phyloP scores from a whole-genome alignment of 2,329 filamentous ascomycete genomes.

The Alternaria viburni region DNA sequence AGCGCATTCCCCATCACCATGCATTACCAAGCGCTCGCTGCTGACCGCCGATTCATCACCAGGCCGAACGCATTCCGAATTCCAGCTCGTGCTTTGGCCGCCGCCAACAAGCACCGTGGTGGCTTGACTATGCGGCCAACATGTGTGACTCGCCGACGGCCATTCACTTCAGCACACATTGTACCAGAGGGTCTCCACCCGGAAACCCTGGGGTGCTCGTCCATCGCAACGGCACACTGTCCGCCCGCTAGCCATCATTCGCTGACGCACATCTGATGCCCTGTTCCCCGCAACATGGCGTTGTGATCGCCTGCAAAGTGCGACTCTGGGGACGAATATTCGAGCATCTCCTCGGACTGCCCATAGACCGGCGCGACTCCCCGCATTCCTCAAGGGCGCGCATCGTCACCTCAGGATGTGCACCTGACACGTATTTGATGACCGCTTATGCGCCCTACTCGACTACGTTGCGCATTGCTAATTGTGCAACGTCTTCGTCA shows the following conservation, averaged over 20 bases:
- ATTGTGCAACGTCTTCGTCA: conserved; percentile 28
- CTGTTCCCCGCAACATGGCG: conserved; percentile 39
- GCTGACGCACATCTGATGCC: conserved; percentile 16
- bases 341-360: conserved; percentile 42
- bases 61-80: neutral
- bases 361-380: conserved; percentile 5
- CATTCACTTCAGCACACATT: conserved; percentile 18
- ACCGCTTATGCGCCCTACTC: neutral
- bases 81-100: neutral
- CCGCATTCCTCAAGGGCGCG: conserved; percentile 14
- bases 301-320: conserved; percentile 20
- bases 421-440: conserved; percentile 8
- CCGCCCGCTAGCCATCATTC: conserved; percentile 21
- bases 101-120: conserved; percentile 10
- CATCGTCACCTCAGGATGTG: neutral
- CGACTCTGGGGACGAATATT: conserved; percentile 20
- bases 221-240: conserved; percentile 19
- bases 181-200: conserved; percentile 23
- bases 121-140: conserved; percentile 14
- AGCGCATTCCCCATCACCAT: neutral
- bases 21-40: conserved; percentile 3
- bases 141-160: conserved; percentile 26
- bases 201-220: conserved; percentile 26
- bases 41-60: conserved; percentile 6
- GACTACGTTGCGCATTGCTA: conserved; percentile 16